phyloP scores from a whole-genome alignment of 75 land plant genomes.

The Pinus tabuliformis region DNA sequence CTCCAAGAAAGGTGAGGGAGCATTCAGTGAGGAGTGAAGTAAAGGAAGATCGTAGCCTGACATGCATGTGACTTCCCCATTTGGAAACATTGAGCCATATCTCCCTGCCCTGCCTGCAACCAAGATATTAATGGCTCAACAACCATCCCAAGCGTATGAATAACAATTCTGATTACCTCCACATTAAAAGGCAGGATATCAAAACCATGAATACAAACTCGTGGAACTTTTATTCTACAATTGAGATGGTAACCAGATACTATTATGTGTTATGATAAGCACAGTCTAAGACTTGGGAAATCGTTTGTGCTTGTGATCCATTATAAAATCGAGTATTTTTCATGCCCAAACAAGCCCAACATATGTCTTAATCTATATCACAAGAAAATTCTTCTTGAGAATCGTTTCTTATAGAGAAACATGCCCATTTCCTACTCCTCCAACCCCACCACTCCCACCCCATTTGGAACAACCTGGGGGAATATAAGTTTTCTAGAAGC shows the following conservation, averaged over 20 bases:
- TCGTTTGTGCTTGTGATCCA: too few relatives aligned
- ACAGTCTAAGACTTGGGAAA: too few relatives aligned
- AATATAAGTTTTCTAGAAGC: too few relatives aligned
- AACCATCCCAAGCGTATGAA: conserved; percentile 4
- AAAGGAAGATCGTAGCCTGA: conserved; percentile 48
- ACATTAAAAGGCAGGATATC: neutral
- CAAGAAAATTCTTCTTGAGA: too few relatives aligned
- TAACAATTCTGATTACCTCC: neutral
- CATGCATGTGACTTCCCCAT: conserved; percentile 82
- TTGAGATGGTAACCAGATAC: neutral
- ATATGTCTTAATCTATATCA: too few relatives aligned
- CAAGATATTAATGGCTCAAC: conserved; percentile 3
- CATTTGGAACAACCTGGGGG: too few relatives aligned
- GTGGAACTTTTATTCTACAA: neutral
- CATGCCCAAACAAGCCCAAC: too few relatives aligned
- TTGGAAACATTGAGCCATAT: conserved; percentile 75
- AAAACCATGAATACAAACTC: neutral
- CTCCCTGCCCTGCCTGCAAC: conserved; percentile 84
- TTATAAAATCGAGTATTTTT: too few relatives aligned
- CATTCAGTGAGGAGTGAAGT: conserved; percentile 56
- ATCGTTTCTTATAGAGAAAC: too few relatives aligned
- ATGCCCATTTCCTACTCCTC: too few relatives aligned
- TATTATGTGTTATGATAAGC: too few relatives aligned
- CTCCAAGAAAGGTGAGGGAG: conserved; percentile 66
- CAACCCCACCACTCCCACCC: too few relatives aligned